Evolutionary conservation across 2,329 filamentous ascomycete genomes (phyloP).

Genomic region (Aspergillus neoniger): DNA sequence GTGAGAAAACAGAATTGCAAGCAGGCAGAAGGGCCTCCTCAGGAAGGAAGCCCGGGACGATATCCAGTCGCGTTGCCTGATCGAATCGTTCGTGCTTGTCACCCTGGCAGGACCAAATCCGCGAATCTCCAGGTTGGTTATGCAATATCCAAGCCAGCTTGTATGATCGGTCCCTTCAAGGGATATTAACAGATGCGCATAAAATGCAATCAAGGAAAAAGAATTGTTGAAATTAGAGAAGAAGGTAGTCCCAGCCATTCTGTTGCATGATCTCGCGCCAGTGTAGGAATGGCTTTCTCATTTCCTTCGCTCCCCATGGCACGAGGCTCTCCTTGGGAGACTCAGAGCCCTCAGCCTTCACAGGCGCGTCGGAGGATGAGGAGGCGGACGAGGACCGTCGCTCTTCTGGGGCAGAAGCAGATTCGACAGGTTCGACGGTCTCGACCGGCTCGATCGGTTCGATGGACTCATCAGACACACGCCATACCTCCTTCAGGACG

Average conservation of each 20-base stretch:
- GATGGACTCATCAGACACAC: conserved; percentile 64
- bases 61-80: background rate
- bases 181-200: conserved; percentile 14
- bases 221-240: conserved; percentile 63
- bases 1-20: background rate
- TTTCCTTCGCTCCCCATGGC: conserved; percentile 21
- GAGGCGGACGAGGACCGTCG: conserved; percentile 10
- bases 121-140: conserved; percentile 15
- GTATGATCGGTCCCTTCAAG: conserved; percentile 23
- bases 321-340: conserved; percentile 16
- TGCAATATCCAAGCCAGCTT: conserved; percentile 22
- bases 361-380: conserved; percentile 9
- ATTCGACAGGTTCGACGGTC: conserved; percentile 61
- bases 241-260: conserved; percentile 88
- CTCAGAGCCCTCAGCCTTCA: conserved; percentile 25
- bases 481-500: conserved; percentile 82
- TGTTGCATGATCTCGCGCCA: conserved; percentile 93
- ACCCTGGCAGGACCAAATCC: background rate
- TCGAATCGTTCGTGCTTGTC: background rate
- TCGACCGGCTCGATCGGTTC: conserved; percentile 32
- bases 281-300: conserved; percentile 68
- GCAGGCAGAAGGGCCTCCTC: background rate
- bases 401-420: conserved; percentile 9
- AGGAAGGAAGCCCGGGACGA: background rate
- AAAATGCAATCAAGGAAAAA: conserved; percentile 19